Percentiles rank a stretch among this genome's conserved stretches.
Evolutionary conservation across 1,284 basidiomycete species (phyloP).

Genomic region (Spongiforma sp.): DNA sequence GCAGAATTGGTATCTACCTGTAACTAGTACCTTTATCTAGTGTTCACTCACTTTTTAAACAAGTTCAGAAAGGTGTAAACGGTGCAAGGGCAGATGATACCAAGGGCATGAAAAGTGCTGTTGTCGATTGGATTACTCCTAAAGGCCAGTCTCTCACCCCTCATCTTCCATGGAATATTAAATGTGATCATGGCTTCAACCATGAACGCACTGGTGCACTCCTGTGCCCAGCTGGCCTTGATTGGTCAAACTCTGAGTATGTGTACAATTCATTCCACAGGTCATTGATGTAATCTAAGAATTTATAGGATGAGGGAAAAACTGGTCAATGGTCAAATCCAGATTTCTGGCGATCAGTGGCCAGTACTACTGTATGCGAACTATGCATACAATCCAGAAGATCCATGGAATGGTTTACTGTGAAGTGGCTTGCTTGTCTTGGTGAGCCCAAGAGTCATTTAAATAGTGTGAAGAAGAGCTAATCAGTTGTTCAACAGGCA

Average conservation of each 20-base stretch:
- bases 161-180: background rate
- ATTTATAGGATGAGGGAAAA: background rate
- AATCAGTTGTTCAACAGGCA: background rate
- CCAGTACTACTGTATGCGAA: background rate
- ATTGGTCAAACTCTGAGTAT: background rate
- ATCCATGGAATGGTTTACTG: background rate
- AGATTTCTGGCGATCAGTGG: background rate
- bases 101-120: background rate
- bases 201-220: background rate
- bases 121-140: background rate
- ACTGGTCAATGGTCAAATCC: background rate
- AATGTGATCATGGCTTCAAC: background rate
- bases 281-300: background rate
- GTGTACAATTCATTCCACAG: too few species aligned
- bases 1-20: background rate
- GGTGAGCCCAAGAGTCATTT: too few species aligned
- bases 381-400: background rate
- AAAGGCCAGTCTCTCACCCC: background rate
- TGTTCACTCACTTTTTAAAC: background rate
- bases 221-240: background rate
- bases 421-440: background rate
- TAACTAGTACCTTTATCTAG: background rate
- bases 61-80: background rate
- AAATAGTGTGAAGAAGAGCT: background rate
- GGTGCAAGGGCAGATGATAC: background rate